Conservation (phyloP, 139 green algal genomes). For the Raphidocelis subcapitata region DNA sequence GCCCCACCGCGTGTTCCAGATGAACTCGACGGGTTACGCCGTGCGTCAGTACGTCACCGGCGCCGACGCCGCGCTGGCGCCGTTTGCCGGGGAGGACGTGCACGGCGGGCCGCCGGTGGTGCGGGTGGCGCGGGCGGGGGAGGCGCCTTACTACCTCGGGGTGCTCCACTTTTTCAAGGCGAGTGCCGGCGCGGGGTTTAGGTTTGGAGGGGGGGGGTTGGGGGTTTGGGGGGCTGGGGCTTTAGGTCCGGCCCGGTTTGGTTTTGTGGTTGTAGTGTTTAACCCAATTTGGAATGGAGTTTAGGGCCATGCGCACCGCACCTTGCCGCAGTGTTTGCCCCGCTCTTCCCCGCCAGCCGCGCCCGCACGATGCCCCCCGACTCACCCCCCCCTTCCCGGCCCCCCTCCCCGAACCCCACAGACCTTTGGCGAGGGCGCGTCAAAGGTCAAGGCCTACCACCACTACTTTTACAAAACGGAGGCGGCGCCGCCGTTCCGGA, state of each 20-base stretch:
- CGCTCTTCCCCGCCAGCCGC: no score
- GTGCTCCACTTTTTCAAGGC: slow-evolving; percentile 27
- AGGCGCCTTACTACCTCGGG: slow-evolving; percentile 19
- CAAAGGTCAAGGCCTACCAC: slow-evolving; percentile 32
- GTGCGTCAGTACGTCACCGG: slow-evolving; percentile 18
- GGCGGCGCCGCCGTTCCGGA: slow-evolving; percentile 5
- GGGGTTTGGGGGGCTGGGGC: no score
- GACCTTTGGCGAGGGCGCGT: slow-evolving; percentile 24
- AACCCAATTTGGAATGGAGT: no score
- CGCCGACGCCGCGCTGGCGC: slow-evolving; percentile 8
- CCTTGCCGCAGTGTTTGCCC: no score
- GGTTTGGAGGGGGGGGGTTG: no score
- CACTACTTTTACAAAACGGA: slow-evolving; percentile 23
- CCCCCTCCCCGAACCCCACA: no score
- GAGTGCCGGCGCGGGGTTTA: no score
- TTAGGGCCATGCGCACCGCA: no score
- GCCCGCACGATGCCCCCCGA: no score
- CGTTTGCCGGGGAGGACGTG: slow-evolving; percentile 22
- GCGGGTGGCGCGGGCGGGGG: not conserved
- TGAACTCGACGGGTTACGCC: not conserved
- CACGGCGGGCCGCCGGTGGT: slow-evolving; percentile 22
- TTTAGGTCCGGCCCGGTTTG: no score
- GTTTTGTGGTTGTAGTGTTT: no score
- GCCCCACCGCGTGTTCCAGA: slow-evolving; percentile 7
- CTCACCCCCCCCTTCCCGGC: no score